Conservation (phyloP, 2,329 filamentous ascomycete genomes). For the Sporothrix pseudoabietina region DNA sequence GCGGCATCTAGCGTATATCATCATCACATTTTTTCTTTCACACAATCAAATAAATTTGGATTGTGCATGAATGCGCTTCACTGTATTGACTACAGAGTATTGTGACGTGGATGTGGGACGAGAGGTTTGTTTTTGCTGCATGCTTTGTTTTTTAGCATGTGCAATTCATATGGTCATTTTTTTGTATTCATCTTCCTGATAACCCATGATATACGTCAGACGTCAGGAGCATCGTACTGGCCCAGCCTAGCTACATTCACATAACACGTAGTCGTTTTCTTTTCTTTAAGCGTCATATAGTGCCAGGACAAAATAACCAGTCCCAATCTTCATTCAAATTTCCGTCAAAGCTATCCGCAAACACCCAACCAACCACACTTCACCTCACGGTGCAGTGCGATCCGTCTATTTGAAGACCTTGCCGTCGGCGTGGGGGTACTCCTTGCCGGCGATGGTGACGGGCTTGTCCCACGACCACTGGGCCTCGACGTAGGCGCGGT, state of each 20-base stretch:
- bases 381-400: slow-evolving; percentile 11
- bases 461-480: slow-evolving; percentile 93
- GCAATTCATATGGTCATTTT: background rate
- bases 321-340: background rate
- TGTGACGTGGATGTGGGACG: background rate
- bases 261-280: background rate
- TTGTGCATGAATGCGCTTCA: background rate
- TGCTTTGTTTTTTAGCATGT: background rate
- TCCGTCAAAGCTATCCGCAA: slow-evolving; percentile 1
- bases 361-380: background rate
- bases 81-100: background rate
- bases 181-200: slow-evolving; percentile 24
- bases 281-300: background rate
- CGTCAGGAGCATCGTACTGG: slow-evolving; percentile 22
- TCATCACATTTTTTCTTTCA: too few species aligned
- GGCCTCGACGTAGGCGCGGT: slow-evolving; percentile 82
- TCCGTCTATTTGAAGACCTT: slow-evolving; percentile 95
- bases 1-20: too few species aligned
- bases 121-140: background rate
- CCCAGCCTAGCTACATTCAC: slow-evolving; percentile 23
- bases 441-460: slow-evolving; percentile 78
- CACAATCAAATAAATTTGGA: background rate
- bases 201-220: slow-evolving; percentile 22
- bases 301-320: background rate
- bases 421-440: slow-evolving; percentile 83